These are phyloP conservation scores for Aegilops bicornis DNA, from an alignment of 176 grass and related monocot genomes.

Conservation along the genomic window DNA sequence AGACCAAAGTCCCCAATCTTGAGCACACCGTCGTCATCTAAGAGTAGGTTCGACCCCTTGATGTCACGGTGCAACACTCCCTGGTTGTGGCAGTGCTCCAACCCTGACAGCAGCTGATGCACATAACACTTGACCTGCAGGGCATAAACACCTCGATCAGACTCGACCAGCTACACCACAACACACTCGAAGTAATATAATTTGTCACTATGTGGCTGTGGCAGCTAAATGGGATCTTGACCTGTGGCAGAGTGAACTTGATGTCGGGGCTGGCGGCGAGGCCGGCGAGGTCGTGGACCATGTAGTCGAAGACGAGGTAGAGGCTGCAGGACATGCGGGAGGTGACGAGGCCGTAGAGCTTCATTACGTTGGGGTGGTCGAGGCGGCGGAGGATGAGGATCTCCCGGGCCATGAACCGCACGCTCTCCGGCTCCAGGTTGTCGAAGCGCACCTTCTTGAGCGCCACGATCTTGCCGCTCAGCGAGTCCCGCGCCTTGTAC, in stretches of 20 bases:
- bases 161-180: neutral
- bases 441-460: slow-evolving; percentile 94
- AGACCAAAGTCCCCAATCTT: slow-evolving; percentile 83
- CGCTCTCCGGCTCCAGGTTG: slow-evolving; percentile 82
- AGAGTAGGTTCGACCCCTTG: slow-evolving; percentile 72
- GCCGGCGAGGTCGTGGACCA: slow-evolving; percentile 85
- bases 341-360: slow-evolving; percentile 76
- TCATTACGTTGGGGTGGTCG: slow-evolving; percentile 81
- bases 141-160: slow-evolving; percentile 27
- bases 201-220: neutral
- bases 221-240: slow-evolving; percentile 32
- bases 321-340: slow-evolving; percentile 87
- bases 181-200: neutral
- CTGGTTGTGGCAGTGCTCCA: slow-evolving; percentile 74
- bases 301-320: slow-evolving; percentile 86
- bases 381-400: slow-evolving; percentile 81
- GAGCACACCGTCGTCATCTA: slow-evolving; percentile 68
- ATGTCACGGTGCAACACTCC: slow-evolving; percentile 81
- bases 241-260: slow-evolving; percentile 87
- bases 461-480: slow-evolving; percentile 74
- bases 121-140: slow-evolving; percentile 85
- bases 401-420: slow-evolving; percentile 89
- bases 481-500: slow-evolving; percentile 78
- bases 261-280: slow-evolving; percentile 84
- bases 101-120: slow-evolving; percentile 74